A percentile compares a stretch with the other conserved stretches of the same genome.
These are phyloP conservation scores for Margaritispora aquatica DNA, from an alignment of 495 filamentous ascomycete species.

Conservation along the genomic window DNA sequence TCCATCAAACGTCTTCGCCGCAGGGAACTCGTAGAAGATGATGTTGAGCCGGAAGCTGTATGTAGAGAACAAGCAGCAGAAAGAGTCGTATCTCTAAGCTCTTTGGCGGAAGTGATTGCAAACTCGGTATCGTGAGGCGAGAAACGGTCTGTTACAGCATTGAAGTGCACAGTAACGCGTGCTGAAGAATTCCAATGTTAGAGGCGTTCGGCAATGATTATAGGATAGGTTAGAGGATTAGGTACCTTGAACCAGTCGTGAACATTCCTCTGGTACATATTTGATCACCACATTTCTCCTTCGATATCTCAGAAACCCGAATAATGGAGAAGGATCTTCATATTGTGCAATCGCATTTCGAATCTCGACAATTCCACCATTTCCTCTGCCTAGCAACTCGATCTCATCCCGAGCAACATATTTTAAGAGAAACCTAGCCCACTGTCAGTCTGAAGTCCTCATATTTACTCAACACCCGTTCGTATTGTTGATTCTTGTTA, in stretches of 20 bases:
- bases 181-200: conserved; percentile 42
- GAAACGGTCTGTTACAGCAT: conserved; percentile 77
- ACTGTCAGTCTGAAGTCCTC: not conserved
- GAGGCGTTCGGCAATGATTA: not conserved
- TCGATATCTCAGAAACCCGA: conserved; percentile 85
- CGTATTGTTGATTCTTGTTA: not conserved
- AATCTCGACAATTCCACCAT: conserved; percentile 78
- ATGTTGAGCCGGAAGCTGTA: conserved; percentile 79
- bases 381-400: conserved; percentile 69
- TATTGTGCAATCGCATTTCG: conserved; percentile 71
- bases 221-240: not conserved
- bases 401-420: conserved; percentile 88
- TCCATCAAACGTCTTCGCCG: conserved; percentile 73
- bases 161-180: conserved; percentile 91
- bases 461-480: not conserved
- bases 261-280: conserved; percentile 85
- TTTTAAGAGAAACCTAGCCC: conserved; percentile 82
- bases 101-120: conserved; percentile 61
- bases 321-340: conserved; percentile 78
- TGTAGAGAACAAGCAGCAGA: conserved; percentile 87
- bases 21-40: conserved; percentile 77
- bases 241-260: conserved; percentile 84
- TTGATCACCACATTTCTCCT: conserved; percentile 88
- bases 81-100: conserved; percentile 80
- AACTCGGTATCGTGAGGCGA: conserved; percentile 82